These are phyloP conservation scores for Hyphodiscus hymeniophilus DNA, from an alignment of 495 filamentous ascomycete genomes.

Conservation along the genomic window DNA sequence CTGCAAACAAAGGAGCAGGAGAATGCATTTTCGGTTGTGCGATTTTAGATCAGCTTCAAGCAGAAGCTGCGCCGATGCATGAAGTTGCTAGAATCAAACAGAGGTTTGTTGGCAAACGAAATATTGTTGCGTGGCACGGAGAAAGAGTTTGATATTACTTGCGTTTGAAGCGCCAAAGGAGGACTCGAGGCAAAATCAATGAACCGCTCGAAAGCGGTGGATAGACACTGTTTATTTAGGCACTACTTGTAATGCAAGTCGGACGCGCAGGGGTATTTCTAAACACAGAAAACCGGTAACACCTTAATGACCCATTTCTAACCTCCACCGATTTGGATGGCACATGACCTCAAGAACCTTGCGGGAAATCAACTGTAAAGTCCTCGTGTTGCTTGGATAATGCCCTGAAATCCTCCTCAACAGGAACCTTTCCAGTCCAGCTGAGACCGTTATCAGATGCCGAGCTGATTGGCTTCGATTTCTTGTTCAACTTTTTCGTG, in stretches of 20 bases:
- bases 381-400: constrained; percentile 3
- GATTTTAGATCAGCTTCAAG: not conserved
- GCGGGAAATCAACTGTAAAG: not conserved
- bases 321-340: too few species aligned
- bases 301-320: too few species aligned
- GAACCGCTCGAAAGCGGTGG: not conserved
- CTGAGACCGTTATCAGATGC: not conserved
- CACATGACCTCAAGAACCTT: not conserved
- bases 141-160: not conserved
- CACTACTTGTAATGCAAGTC: not conserved
- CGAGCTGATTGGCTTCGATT: constrained; percentile 22
- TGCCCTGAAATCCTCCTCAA: constrained; percentile 12
- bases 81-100: not conserved
- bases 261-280: too few species aligned
- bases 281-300: too few species aligned
- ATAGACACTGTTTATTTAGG: not conserved
- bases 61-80: not conserved
- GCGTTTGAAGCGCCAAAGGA: not conserved
- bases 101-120: constrained; percentile 3
- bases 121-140: not conserved
- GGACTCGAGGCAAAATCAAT: not conserved
- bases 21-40: not conserved
- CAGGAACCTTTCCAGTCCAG: constrained; percentile 19
- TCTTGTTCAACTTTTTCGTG: constrained; percentile 62
- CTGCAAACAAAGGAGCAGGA: not conserved